Evolutionary conservation across 441 rosid genomes (phyloP), one percentile per base, ranked within the genome.

Genomic region (Mallotus japonicus): DNA sequence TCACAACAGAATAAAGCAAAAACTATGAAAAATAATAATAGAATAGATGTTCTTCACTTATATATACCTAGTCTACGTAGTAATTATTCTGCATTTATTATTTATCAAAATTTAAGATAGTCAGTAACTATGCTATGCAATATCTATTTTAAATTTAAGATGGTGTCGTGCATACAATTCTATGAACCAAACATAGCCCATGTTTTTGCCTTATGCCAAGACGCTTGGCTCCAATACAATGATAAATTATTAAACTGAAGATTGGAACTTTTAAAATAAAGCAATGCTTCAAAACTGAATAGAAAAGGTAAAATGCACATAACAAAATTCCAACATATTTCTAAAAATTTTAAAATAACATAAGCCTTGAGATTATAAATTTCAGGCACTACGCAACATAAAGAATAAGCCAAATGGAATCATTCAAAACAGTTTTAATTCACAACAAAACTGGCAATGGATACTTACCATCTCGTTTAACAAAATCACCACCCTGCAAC

Each of bases 401-500:
- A 3, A 32, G 17, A 49, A 8, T 67, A 22, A 51, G 14, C 11
- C 22, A 57, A 42, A 19, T 42, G 17, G 16, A 53, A 68, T 68
- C 20, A 53, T 16, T 47, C 44, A n/a, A 58, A 34, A 17, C 2
- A 22, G 3, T 9, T 9, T 6, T 8, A 13, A 70, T 8, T 16
- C 12, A 62, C 19, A 40, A n/a, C 34, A 40, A 57, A 7, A 37
- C 8, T 10, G 16, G 28, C 37, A 63, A 22, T 55, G 70, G 62
- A 73, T 58, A 83, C 95, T 70, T 82, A 95, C 99, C 99, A 85
- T 95, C 96, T 74, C 97, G 88, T 76, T 82, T 89, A 67, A 86
- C 81, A 82, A 95, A 91, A 80, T 95, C 99, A 20, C 99, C 99
- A 62, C 91, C 99, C 99, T 95, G 96, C 88, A 90, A 83, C 72